A percentile compares a stretch with the other conserved stretches of the same genome.
These are phyloP conservation scores for Leccinum broughii DNA, from an alignment of 768 basidiomycete species.

Conservation along the genomic window DNA sequence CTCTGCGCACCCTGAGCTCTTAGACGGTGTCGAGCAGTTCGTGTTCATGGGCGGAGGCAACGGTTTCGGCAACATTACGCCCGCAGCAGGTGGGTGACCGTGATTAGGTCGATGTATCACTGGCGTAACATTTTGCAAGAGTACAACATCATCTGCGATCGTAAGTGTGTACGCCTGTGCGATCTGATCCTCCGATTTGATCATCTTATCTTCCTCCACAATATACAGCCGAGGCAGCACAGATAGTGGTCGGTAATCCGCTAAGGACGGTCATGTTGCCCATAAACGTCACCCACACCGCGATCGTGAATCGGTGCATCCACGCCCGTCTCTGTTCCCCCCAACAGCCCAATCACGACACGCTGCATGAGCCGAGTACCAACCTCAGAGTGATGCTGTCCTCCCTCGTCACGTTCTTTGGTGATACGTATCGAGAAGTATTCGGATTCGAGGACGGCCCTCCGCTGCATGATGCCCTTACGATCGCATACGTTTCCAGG, in stretches of 20 bases:
- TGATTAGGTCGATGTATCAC: neutral
- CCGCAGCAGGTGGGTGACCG: slow-evolving; percentile 58
- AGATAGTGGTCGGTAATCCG: slow-evolving; percentile 75
- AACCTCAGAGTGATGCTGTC: slow-evolving; percentile 72
- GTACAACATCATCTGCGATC: slow-evolving; percentile 82
- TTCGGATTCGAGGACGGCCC: slow-evolving; percentile 87
- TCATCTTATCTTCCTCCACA: neutral
- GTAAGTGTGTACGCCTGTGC: slow-evolving; percentile 44
- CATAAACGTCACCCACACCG: slow-evolving; percentile 86
- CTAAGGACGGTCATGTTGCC: slow-evolving; percentile 77
- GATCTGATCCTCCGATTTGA: neutral
- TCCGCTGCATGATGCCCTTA: slow-evolving; percentile 84
- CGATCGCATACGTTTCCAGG: slow-evolving; percentile 71
- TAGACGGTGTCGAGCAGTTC: slow-evolving; percentile 49
- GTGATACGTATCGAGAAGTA: slow-evolving; percentile 64
- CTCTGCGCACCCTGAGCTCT: slow-evolving; percentile 53
- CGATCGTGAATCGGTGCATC: slow-evolving; percentile 62
- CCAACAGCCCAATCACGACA: slow-evolving; percentile 26
- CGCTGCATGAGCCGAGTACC: slow-evolving; percentile 28
- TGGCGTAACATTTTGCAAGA: slow-evolving; percentile 42
- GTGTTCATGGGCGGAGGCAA: slow-evolving; percentile 90
- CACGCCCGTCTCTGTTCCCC: slow-evolving; percentile 56
- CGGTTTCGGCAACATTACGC: slow-evolving; percentile 77
- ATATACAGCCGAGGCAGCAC: slow-evolving; percentile 69
- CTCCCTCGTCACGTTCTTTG: slow-evolving; percentile 74